Evolutionary conservation across 2,329 filamentous ascomycete genomes (phyloP).

Genomic region (Hawksworthiomyces lignivorus): DNA sequence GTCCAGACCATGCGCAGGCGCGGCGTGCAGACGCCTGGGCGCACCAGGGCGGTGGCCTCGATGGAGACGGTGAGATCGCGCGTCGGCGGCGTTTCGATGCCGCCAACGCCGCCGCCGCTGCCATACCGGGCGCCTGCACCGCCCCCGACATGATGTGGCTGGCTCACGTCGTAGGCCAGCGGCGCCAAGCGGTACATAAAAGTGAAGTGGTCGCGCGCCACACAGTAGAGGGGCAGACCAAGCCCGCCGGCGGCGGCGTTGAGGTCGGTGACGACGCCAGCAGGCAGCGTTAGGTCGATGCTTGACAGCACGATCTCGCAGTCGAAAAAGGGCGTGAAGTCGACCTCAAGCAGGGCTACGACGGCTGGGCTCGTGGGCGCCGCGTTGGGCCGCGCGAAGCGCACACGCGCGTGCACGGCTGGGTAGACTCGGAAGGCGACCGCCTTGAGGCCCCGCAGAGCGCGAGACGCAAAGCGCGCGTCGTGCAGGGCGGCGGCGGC

Average conservation of each 20-base stretch:
- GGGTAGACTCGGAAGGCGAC: conserved; percentile 59
- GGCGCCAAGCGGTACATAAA: conserved; percentile 63
- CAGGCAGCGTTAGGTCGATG: conserved; percentile 49
- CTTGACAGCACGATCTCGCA: conserved; percentile 56
- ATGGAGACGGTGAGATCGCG: conserved; percentile 54
- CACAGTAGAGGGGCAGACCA: conserved; percentile 51
- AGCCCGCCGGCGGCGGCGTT: conserved; percentile 36
- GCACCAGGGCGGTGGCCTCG: conserved; percentile 48
- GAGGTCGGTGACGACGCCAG: conserved; percentile 52
- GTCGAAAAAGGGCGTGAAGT: conserved; percentile 63
- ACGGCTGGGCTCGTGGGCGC: conserved; percentile 52
- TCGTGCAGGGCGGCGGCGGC: conserved; percentile 44
- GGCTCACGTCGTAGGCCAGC: conserved; percentile 32
- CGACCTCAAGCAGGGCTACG: conserved; percentile 64
- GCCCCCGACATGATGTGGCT: conserved; percentile 23
- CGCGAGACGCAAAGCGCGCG: conserved; percentile 37
- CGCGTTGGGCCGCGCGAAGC: conserved; percentile 58
- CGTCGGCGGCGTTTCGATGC: conserved; percentile 16
- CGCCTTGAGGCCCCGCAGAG: conserved; percentile 52
- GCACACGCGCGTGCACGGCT: conserved; percentile 63
- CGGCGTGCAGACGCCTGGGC: conserved; percentile 51
- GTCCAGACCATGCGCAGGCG: conserved; percentile 59
- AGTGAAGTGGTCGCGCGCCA: conserved; percentile 66
- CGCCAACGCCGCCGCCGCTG: neutral
- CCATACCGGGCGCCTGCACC: neutral